Conservation (phyloP, 495 filamentous ascomycete species). For the Penicillium argentinense region DNA sequence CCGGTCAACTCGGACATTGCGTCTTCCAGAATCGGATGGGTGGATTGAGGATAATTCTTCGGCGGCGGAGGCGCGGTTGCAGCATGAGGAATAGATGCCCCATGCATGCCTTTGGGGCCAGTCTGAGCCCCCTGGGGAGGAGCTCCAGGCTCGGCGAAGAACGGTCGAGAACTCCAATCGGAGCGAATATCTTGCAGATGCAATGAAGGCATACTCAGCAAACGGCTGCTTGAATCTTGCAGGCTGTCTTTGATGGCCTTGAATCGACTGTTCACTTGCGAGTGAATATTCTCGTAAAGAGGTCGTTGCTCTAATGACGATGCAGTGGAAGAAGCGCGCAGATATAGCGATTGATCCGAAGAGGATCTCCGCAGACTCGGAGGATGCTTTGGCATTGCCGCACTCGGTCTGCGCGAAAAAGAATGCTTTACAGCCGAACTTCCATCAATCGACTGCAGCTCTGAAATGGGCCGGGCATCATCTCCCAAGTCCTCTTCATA, state of each 20-base stretch:
- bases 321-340: constrained; percentile 63
- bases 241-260: constrained; percentile 91
- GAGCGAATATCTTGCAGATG: constrained; percentile 51
- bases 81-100: constrained; percentile 3
- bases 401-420: constrained; percentile 28
- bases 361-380: constrained; percentile 57
- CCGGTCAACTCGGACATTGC: constrained; percentile 72
- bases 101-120: constrained; percentile 3
- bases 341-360: constrained; percentile 74
- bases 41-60: constrained; percentile 29
- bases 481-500: constrained; percentile 22
- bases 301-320: constrained; percentile 85
- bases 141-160: constrained; percentile 20
- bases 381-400: constrained; percentile 21
- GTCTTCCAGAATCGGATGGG: constrained; percentile 56
- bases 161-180: constrained; percentile 38
- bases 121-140: constrained; percentile 15
- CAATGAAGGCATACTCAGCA: constrained; percentile 60
- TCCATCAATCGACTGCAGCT: constrained; percentile 31
- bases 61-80: constrained; percentile 23
- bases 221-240: constrained; percentile 73
- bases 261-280: constrained; percentile 78
- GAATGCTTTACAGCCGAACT: constrained; percentile 37
- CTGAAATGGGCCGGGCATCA: constrained; percentile 22
- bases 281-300: constrained; percentile 74